These are phyloP conservation scores for Coniophora puteana DNA, from an alignment of 1,284 basidiomycete species.

Conservation along the genomic window DNA sequence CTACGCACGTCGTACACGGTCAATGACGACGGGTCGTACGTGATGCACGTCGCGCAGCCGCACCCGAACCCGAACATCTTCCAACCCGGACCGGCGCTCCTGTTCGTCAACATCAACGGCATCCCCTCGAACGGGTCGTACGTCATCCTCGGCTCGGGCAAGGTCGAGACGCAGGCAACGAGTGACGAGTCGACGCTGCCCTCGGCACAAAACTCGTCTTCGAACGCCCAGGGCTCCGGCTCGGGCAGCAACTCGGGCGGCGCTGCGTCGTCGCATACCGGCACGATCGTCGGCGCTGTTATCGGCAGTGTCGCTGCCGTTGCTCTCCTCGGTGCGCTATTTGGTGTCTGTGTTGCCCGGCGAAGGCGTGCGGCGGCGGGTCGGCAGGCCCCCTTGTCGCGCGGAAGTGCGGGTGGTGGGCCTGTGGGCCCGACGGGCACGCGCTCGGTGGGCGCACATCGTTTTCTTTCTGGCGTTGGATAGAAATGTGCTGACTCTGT, in stretches of 20 bases:
- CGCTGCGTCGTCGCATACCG: conserved; percentile 32
- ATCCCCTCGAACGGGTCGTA: conserved; percentile 65
- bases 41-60: conserved; percentile 64
- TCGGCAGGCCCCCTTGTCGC: conserved; percentile 4
- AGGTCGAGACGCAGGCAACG: conserved; percentile 56
- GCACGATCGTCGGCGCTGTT: conserved; percentile 46
- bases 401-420: too few species aligned
- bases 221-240: conserved; percentile 20
- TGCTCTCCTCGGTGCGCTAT: conserved; percentile 43
- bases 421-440: too few species aligned
- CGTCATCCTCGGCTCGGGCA: conserved; percentile 66
- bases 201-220: too few species aligned
- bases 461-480: too few species aligned
- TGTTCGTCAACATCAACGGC: conserved; percentile 71
- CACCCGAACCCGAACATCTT: conserved; percentile 71
- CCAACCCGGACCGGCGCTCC: conserved; percentile 69
- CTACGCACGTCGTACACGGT: conserved; percentile 55
- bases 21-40: conserved; percentile 50
- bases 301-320: conserved; percentile 47
- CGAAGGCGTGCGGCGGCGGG: conserved; percentile 41
- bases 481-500: too few species aligned
- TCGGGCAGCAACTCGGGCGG: conserved; percentile 3
- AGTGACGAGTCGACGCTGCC: conserved; percentile 24
- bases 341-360: conserved; percentile 43
- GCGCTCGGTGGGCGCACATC: too few species aligned